These are phyloP conservation scores for Didymella exigua DNA, from an alignment of 2,329 filamentous ascomycete genomes.

Conservation along the genomic window DNA sequence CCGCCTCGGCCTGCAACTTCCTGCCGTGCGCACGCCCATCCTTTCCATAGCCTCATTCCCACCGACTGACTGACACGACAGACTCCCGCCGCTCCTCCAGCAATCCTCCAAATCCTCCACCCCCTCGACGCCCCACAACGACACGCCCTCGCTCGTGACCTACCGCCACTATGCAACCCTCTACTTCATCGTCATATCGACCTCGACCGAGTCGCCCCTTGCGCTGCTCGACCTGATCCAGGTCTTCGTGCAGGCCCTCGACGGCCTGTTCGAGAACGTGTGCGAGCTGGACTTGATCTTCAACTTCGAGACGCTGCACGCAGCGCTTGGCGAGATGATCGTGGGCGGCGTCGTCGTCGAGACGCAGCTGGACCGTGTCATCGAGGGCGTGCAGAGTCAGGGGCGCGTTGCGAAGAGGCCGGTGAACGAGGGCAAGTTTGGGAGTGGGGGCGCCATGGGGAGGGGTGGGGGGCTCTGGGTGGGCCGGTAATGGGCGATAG, in stretches of 20 bases:
- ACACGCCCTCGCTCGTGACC: constrained; percentile 92
- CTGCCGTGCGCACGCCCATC: constrained; percentile 63
- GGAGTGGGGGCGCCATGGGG: constrained; percentile 28
- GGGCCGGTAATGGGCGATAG: constrained; percentile 39
- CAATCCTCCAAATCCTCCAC: constrained; percentile 53
- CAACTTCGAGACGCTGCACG: constrained; percentile 96
- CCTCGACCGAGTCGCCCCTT: constrained; percentile 92
- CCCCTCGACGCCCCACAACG: constrained; percentile 70
- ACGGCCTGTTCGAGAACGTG: constrained; percentile 96
- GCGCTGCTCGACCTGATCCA: constrained; percentile 96
- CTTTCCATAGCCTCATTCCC: not conserved
- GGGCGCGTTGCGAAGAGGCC: constrained; percentile 79
- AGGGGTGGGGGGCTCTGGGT: constrained; percentile 42
- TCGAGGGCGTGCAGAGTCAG: constrained; percentile 78
- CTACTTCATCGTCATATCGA: constrained; percentile 98
- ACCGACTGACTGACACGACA: constrained; percentile 33
- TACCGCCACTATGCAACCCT: constrained; percentile 98
- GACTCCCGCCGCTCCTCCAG: constrained; percentile 66
- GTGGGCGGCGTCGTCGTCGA: constrained; percentile 94
- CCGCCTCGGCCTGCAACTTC: constrained; percentile 95
- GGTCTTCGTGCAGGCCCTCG: constrained; percentile 94
- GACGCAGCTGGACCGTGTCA: constrained; percentile 85
- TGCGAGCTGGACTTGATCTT: constrained; percentile 99
- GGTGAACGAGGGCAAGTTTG: constrained; percentile 67
- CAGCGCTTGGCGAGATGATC: constrained; percentile 89